Percentiles rank a stretch among this genome's conserved stretches.
These are phyloP conservation scores for Candida schatavii DNA, from an alignment of 805 yeast genomes.

Conservation along the genomic window DNA sequence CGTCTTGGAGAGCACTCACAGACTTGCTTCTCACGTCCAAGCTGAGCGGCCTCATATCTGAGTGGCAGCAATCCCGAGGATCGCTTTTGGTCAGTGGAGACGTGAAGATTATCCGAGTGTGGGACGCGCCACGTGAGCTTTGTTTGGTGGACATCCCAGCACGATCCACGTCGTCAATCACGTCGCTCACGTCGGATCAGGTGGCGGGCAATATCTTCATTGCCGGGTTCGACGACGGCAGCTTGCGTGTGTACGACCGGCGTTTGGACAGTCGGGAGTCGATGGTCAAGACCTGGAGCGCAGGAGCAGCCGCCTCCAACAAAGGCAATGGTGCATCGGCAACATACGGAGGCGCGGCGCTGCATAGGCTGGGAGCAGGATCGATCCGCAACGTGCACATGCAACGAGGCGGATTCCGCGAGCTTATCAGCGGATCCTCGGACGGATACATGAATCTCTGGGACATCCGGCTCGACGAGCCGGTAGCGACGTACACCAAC, in stretches of 20 bases:
- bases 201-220: constrained; percentile 88
- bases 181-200: constrained; percentile 90
- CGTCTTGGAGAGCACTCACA: constrained; percentile 92
- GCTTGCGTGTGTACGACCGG: constrained; percentile 85
- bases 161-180: constrained; percentile 82
- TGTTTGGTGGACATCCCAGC: constrained; percentile 88
- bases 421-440: constrained; percentile 75
- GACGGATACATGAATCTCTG: constrained; percentile 85
- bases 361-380: constrained; percentile 25
- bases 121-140: constrained; percentile 96
- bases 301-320: constrained; percentile 14
- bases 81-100: constrained; percentile 91
- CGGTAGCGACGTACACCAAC: constrained; percentile 67
- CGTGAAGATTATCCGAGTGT: constrained; percentile 81
- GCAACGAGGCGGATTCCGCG: constrained; percentile 96
- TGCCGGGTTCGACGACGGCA: constrained; percentile 91
- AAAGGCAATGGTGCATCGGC: constrained; percentile 15
- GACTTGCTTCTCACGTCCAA: constrained; percentile 79
- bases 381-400: constrained; percentile 79
- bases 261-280: constrained; percentile 81
- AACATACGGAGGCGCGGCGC: constrained; percentile 1
- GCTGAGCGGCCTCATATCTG: constrained; percentile 80
- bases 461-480: constrained; percentile 79
- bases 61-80: constrained; percentile 97
- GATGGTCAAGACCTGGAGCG: constrained; percentile 79